A percentile compares a stretch with the other conserved stretches of the same genome.
Conservation (phyloP, 257 asterid species). For the Schizonepeta tenuifolia region DNA sequence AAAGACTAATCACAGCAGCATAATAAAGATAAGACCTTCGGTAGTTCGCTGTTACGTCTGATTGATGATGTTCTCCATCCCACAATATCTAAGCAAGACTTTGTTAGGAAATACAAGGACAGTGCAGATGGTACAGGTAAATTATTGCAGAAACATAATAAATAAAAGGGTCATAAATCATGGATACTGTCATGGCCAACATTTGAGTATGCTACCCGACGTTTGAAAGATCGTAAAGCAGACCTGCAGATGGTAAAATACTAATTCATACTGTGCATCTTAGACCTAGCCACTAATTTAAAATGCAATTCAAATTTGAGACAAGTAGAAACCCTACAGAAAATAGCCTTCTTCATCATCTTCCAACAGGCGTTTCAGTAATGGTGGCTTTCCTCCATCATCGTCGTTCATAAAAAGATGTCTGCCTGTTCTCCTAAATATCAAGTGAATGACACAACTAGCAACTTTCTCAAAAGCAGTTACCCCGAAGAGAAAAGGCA, state of each 20-base stretch:
- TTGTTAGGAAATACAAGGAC: constrained; percentile 46
- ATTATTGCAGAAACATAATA: constrained; percentile 12
- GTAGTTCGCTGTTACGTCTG: constrained; percentile 86
- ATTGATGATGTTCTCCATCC: constrained; percentile 99
- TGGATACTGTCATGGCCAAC: constrained; percentile 98
- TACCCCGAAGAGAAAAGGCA: constrained; percentile 97
- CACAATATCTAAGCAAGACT: constrained; percentile 69
- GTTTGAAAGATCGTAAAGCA: constrained; percentile 73
- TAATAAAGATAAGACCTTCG: constrained; percentile 59
- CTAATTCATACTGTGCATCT: constrained; percentile 7
- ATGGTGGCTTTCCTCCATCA: constrained; percentile 87
- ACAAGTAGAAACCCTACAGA: constrained; percentile 58
- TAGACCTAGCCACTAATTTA: constrained; percentile 17
- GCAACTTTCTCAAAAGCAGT: constrained; percentile 83
- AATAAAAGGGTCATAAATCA: constrained; percentile 21
- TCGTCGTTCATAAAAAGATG: constrained; percentile 92
- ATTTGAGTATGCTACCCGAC: constrained; percentile 92
- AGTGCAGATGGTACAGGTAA: neutral
- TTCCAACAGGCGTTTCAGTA: constrained; percentile 82
- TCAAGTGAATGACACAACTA: constrained; percentile 75
- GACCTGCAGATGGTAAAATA: constrained; percentile 62
- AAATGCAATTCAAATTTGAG: constrained; percentile 21
- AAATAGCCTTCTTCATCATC: constrained; percentile 62
- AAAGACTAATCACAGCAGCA: constrained; percentile 21
- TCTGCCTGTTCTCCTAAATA: constrained; percentile 92